Conservation (phyloP, 2,329 filamentous ascomycete genomes). For the Neobulgaria alba region DNA sequence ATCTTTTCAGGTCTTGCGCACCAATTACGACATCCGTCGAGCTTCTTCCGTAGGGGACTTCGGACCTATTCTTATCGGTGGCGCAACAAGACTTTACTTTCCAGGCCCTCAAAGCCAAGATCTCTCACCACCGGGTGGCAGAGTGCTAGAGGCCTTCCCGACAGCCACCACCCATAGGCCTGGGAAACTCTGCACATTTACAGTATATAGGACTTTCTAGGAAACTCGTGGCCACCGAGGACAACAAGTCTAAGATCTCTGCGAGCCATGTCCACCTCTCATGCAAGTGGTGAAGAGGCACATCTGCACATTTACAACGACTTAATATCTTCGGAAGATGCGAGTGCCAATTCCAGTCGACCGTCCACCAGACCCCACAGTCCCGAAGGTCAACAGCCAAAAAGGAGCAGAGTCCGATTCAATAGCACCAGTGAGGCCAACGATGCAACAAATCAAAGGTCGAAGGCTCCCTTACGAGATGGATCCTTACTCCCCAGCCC, state of each 20-base stretch:
- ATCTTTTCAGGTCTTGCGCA: not conserved
- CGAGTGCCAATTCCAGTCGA: conserved; percentile 16
- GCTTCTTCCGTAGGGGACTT: not conserved
- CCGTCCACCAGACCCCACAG: conserved; percentile 21
- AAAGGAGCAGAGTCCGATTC: conserved; percentile 25
- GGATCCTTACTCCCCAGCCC: conserved; percentile 11
- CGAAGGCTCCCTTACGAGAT: conserved; percentile 19
- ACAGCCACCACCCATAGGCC: too few relatives aligned
- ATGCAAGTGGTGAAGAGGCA: not conserved
- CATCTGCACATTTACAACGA: not conserved
- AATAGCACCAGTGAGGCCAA: conserved; percentile 27
- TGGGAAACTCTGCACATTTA: not conserved
- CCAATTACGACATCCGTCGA: not conserved
- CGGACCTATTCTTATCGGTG: not conserved
- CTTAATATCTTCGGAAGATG: conserved; percentile 11
- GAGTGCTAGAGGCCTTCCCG: too few relatives aligned
- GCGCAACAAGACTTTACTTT: conserved; percentile 2
- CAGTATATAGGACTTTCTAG: not conserved
- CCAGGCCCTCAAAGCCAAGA: not conserved
- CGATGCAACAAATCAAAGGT: conserved; percentile 23
- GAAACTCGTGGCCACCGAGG: too few relatives aligned
- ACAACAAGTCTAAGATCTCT: too few relatives aligned
- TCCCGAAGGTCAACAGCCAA: conserved; percentile 12
- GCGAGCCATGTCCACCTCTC: not conserved
- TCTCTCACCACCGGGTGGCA: not conserved